Base-by-base conservation (phyloP, 2,329 filamentous ascomycete genomes). In the Penicillium brasilianum region DNA sequence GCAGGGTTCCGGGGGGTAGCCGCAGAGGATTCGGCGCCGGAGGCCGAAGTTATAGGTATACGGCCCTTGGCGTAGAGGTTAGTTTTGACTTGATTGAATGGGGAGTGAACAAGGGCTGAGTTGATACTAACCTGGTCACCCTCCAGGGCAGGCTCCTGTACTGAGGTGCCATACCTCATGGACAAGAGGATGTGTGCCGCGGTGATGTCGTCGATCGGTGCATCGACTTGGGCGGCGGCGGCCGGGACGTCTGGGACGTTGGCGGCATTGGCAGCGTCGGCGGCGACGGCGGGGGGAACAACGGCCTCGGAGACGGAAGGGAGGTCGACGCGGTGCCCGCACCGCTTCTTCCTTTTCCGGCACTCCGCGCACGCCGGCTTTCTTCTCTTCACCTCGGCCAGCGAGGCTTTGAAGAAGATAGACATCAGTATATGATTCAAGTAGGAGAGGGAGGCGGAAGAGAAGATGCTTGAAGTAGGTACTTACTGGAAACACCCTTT, bases 301-400 rank as follows among this genome's bases (percentile, higher is more conserved):
- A 7, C 16, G 16, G 50, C 50, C 18, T 16, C 18, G 20, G 34
- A 25, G 34, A 34, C 20, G 9, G 50, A 25, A 25, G 37, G 18
- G 16, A 30, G 43, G 22, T 49, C 32, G 39, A 22, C 39, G 8
- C 50, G 61, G 49, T 74, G 72, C 13, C 30, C 58, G 61, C 72
- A 74, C 36, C 69, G 68, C 60, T 68, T 67, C 66, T 73, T 74
- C 56, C 63, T 66, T 43, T 41, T 62, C 18, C 64, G 69, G 55
- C 72, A 74, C 8, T 55, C 44, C 16, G 22, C 52, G 53, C 72
- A 74, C 18, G 59, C 63, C 25, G 34, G 32, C 32, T 48, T 53
- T 30, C 34, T 51, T 22, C 2, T 30, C n/a, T 43, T 43, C 39
- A 58, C 61, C 60, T 55, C 52, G 41, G 37, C 52, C 52, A 18